Evolutionary conservation across 2,329 filamentous ascomycete species (phyloP).

Genomic region (Pseudocercospora macadamiae): DNA sequence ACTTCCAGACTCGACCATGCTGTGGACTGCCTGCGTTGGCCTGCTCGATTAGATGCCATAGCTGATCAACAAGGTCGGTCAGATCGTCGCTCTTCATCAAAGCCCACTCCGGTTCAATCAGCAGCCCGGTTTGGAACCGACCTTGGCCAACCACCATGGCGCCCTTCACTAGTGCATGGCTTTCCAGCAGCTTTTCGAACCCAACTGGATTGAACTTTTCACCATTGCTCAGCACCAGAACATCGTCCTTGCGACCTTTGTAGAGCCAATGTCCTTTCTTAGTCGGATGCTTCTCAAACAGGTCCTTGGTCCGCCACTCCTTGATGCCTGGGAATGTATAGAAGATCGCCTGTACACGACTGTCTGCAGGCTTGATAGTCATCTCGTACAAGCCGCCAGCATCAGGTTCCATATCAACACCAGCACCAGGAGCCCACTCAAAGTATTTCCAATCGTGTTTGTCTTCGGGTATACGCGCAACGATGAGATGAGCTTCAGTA

Average conservation of each 20-base stretch:
- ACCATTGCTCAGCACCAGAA: conserved; percentile 36
- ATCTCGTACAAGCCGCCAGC: conserved; percentile 39
- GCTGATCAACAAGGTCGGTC: conserved; percentile 17
- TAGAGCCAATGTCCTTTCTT: conserved; percentile 33
- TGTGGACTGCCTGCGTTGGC: conserved; percentile 19
- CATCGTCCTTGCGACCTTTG: conserved; percentile 35
- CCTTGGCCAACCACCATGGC: conserved; percentile 39
- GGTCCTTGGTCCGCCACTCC: conserved; percentile 41
- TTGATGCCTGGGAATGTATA: conserved; percentile 38
- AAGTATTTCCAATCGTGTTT: conserved; percentile 27
- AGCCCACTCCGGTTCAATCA: conserved; percentile 37
- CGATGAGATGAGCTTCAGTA: conserved; percentile 25
- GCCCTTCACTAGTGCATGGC: conserved; percentile 34
- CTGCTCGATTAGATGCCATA: conserved; percentile 25
- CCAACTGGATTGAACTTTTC: conserved; percentile 35
- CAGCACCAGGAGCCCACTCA: conserved; percentile 26
- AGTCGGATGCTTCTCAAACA: conserved; percentile 33
- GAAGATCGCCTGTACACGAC: conserved; percentile 29
- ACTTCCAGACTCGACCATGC: conserved; percentile 48
- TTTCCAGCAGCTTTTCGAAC: conserved; percentile 29
- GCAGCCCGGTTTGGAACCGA: conserved; percentile 36
- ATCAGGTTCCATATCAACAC: conserved; percentile 21
- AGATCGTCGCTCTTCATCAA: conserved; percentile 21
- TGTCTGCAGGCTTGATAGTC: conserved; percentile 33
- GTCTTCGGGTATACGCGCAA: conserved; percentile 25